Base-by-base conservation (phyloP, 2,329 filamentous ascomycete genomes). In the Fusarium paranaense region DNA sequence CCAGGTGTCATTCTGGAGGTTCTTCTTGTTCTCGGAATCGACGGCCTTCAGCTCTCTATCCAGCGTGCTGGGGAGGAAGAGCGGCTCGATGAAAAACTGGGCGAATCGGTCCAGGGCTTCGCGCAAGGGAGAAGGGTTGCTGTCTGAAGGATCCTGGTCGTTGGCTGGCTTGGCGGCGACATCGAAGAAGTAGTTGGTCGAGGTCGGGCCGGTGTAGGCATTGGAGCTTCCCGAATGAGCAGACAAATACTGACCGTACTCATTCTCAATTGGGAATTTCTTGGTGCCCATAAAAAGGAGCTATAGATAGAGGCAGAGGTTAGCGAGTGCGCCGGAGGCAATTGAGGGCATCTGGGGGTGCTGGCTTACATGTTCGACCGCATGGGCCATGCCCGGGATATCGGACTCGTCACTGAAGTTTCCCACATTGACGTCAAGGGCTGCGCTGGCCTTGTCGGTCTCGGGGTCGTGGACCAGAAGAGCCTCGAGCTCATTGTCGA, bases 131-230 rank as follows among this genome's bases (percentile, higher is more conserved):
- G 89, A 91, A 0, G 88, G 85, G 73, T 91, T 90, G 76, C 84
- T 80, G 73, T 87, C 88, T 10, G 88, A 88, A 5, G 88, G 84
- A 35, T 89, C 86, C 62, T 88, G 84, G 40, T 88, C 86, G 70
- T 92, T 91, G 80, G 87, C 90, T 14, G 93, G 90, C 61, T 94
- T 94, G 35, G 95, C 95, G 22, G 94, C 94, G 67, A 98, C 92
- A 80, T 99, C 97, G 81, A 99, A 99, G 84, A 94, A 98, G 86
- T 97, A 99, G 85, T 98, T 98, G 73, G 97, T 99, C 62, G 96
- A 97, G 2, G 95, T 98, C 6, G 94, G 88, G 18, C 93, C 95
- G 2, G 97, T 99, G 83, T 97, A 98, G 64, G 97, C 97, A 82
- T 99, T 99, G 32, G 95, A 98, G 80, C 93, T 91, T 64, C 97